Base-by-base conservation (phyloP, 805 yeast species). In the Barnettozyma wickerhamii region DNA sequence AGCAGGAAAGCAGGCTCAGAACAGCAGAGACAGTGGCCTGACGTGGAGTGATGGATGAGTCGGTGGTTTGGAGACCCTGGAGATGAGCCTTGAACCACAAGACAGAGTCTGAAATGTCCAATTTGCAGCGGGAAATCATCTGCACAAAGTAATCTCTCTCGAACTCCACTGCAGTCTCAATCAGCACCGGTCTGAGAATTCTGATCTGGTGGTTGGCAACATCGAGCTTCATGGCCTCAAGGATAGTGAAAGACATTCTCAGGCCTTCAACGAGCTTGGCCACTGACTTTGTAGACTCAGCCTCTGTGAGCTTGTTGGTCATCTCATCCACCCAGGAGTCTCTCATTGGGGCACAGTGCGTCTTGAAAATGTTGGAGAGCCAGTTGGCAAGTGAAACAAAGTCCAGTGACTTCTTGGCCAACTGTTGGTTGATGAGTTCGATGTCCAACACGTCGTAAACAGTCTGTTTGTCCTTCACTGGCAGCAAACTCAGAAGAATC, bases 281-380 rank as follows among this genome's bases (percentile, higher is more conserved):
- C 5, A 73, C 60, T 2, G 60, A 53, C 13, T 43, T 49, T 2
- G 41, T 39, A 6, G 51, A 20, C 37, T 53, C 47, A 15, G 83
- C 78, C 37, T 65, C 67, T 28, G 64, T 40, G 42, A 59, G 59
- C 31, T 55, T 42, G n/a, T 28, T 34, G 35, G 77, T 76, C 93
- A 90, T 86, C 52, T 82, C 86, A 51, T 79, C 85, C 28, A 90
- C 95, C 89, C 93, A 83, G 30, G 77, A 65, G 62, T 87, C 96
- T 58, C 97, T 75, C 95, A 88, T 88, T 47, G 97, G 97, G 6
- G 96, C 96, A 64, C 96, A 89, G 59, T 87, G 96, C 38, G 81
- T 78, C 63, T 89, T 87, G 64, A 91, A 82, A 24, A 88, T 76
- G 24, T 73, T 69, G 2, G 87, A 78, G 31, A 90, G 70, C 91